Conservation (phyloP, 1,139 yeast genomes). For the Citeromyces hawaiiensis region DNA sequence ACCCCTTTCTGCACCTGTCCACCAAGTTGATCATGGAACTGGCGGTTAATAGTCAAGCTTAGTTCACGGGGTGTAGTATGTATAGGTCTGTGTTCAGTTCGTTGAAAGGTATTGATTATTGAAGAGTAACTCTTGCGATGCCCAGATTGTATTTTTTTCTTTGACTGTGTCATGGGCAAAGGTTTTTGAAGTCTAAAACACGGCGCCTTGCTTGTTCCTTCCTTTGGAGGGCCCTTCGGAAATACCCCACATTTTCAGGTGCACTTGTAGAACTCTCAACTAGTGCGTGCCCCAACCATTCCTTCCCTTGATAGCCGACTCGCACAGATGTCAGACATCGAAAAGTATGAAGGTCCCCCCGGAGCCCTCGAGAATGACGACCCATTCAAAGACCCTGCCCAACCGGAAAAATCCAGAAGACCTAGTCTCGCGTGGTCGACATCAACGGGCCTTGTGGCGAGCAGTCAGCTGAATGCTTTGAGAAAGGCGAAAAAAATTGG, state of each 20-base stretch:
- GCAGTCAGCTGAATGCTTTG: slow-evolving; percentile 1
- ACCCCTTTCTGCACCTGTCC: slow-evolving; percentile 87
- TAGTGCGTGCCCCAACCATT: neutral
- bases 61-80: neutral
- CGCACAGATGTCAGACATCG: slow-evolving; percentile 1
- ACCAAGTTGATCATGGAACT: slow-evolving; percentile 90
- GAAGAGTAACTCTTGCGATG: too few relatives aligned
- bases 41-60: slow-evolving; percentile 65
- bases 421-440: neutral
- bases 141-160: too few relatives aligned
- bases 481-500: slow-evolving; percentile 1
- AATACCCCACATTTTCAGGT: too few relatives aligned
- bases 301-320: neutral
- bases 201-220: too few relatives aligned
- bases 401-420: neutral
- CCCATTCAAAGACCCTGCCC: neutral
- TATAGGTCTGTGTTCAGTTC: neutral
- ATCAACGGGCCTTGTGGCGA: neutral
- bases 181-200: too few relatives aligned
- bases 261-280: neutral
- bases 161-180: too few relatives aligned
- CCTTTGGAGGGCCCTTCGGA: too few relatives aligned
- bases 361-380: neutral
- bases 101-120: too few relatives aligned
- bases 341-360: neutral